A percentile compares a stretch with the other conserved stretches of the same genome.
These are phyloP conservation scores for Nigrospora osmanthi DNA, from an alignment of 2,329 filamentous ascomycete species.

Conservation along the genomic window DNA sequence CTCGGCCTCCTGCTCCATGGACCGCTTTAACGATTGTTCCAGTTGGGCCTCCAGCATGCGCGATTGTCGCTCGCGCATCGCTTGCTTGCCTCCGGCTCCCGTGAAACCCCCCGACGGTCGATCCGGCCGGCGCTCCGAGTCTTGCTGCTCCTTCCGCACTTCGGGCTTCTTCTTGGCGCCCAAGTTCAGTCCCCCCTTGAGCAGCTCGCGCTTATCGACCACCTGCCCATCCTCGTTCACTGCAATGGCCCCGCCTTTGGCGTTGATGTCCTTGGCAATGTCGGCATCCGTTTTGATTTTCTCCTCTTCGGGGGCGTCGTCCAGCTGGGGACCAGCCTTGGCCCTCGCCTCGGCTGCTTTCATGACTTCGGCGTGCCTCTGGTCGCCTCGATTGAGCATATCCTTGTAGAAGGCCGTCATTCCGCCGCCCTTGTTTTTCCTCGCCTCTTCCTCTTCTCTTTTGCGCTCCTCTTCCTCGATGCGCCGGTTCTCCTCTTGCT, in stretches of 20 bases:
- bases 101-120: conserved; percentile 23
- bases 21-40: conserved; percentile 63
- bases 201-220: conserved; percentile 74
- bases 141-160: conserved; percentile 20
- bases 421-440: conserved; percentile 57
- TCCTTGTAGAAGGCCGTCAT: conserved; percentile 76
- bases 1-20: conserved; percentile 62
- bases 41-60: conserved; percentile 74
- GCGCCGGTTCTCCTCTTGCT: conserved; percentile 66
- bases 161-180: conserved; percentile 52
- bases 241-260: conserved; percentile 51
- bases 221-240: conserved; percentile 80
- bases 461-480: conserved; percentile 65
- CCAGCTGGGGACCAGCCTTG: conserved; percentile 27
- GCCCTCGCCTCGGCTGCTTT: conserved; percentile 54
- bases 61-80: conserved; percentile 67
- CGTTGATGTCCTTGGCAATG: conserved; percentile 59
- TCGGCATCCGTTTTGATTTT: conserved; percentile 52
- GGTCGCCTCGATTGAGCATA: conserved; percentile 63
- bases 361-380: conserved; percentile 60
- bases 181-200: conserved; percentile 69
- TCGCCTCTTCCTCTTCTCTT: conserved; percentile 56
- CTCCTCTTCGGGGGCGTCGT: conserved; percentile 26
- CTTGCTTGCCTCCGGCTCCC: conserved; percentile 48
- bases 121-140: conserved; percentile 20